Evolutionary conservation across 1,284 basidiomycete genomes (phyloP).

Genomic region (Tylopilus sp.): DNA sequence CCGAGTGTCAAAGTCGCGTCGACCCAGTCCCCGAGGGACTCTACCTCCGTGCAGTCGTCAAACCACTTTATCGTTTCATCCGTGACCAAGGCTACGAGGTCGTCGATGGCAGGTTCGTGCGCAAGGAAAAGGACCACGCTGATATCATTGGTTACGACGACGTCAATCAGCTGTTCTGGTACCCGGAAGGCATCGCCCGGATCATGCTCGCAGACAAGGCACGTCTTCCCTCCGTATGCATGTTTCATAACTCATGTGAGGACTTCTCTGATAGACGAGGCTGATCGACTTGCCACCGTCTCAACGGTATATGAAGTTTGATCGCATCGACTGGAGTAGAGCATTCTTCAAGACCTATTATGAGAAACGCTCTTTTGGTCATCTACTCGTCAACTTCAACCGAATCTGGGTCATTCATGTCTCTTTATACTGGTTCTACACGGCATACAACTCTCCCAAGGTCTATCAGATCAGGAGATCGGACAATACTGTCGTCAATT

Average conservation of each 20-base stretch:
- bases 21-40: constrained; percentile 95
- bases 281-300: constrained; percentile 86
- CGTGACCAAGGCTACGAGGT: constrained; percentile 98
- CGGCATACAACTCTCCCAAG: constrained; percentile 87
- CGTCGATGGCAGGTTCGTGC: constrained; percentile 91
- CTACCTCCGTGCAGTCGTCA: constrained; percentile 88
- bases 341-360: constrained; percentile 98
- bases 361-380: constrained; percentile 91
- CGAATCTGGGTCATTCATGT: constrained; percentile 96
- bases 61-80: constrained; percentile 96
- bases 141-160: constrained; percentile 98
- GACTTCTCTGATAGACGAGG: constrained; percentile 53
- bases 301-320: constrained; percentile 92
- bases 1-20: constrained; percentile 94
- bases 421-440: constrained; percentile 91
- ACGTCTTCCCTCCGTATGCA: constrained; percentile 11
- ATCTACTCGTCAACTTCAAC: constrained; percentile 96
- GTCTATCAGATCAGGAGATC: constrained; percentile 54
- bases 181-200: constrained; percentile 95
- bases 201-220: constrained; percentile 90
- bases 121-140: constrained; percentile 91
- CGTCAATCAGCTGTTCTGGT: constrained; percentile 99
- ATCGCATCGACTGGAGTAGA: constrained; percentile 89
- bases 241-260: constrained; percentile 2
- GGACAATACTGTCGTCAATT: constrained; percentile 42